phyloP scores from a whole-genome alignment of 2,329 filamentous ascomycete species.

The Trichophyton schoenleinii region DNA sequence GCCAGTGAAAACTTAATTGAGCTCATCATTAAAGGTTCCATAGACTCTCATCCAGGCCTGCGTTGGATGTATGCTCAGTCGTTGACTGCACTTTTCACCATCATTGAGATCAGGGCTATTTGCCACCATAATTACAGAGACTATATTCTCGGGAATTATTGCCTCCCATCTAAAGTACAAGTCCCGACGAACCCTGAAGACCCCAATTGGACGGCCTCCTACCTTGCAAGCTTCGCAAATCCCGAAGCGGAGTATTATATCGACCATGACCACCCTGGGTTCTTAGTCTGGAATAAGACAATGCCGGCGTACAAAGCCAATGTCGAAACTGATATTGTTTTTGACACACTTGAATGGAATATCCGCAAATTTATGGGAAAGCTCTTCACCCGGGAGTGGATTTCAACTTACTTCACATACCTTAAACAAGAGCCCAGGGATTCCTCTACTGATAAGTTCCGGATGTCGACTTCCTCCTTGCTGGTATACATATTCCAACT shows the following conservation, averaged over 20 bases:
- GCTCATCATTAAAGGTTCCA: conserved; percentile 67
- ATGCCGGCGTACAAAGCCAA: conserved; percentile 70
- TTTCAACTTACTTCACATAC: conserved; percentile 76
- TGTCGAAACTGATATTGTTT: conserved; percentile 53
- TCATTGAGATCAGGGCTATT: conserved; percentile 72
- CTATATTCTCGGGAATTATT: conserved; percentile 69
- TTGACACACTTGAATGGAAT: conserved; percentile 66
- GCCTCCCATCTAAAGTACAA: conserved; percentile 61
- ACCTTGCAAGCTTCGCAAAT: conserved; percentile 63
- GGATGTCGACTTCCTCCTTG: conserved; percentile 75
- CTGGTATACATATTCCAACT: conserved; percentile 84
- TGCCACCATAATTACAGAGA: conserved; percentile 80
- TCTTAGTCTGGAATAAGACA: conserved; percentile 86
- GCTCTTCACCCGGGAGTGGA: conserved; percentile 71
- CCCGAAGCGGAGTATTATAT: conserved; percentile 77
- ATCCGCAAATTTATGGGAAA: conserved; percentile 68
- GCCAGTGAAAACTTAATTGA: conserved; percentile 72
- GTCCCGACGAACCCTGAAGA: conserved; percentile 64
- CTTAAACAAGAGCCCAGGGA: conserved; percentile 94
- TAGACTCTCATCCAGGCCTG: conserved; percentile 80
- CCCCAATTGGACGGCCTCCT: conserved; percentile 63
- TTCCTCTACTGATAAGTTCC: conserved; percentile 66
- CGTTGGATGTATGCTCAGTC: conserved; percentile 70
- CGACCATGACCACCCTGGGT: conserved; percentile 83
- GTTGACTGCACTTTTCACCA: conserved; percentile 66